phyloP scores from a whole-genome alignment of 169 alveolate genomes.

The Eimeria praecox region DNA sequence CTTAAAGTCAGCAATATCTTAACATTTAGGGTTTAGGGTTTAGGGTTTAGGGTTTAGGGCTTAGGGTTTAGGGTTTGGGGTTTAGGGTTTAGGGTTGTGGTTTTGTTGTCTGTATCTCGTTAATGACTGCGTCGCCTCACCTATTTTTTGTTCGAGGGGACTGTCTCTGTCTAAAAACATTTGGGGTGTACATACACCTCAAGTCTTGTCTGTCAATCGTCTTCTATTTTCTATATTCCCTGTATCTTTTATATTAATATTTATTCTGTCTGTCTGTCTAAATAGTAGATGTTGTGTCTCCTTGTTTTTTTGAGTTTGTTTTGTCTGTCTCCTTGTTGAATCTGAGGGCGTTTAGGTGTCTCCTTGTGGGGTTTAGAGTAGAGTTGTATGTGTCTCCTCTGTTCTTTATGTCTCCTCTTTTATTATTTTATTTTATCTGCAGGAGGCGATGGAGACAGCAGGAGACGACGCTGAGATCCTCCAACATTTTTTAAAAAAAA shows the following conservation, averaged over 20 bases:
- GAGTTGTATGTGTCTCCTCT: no score
- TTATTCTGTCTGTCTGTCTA: not conserved
- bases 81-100: not conserved
- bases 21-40: not conserved
- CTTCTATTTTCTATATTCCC: not conserved
- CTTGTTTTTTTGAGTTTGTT: no score
- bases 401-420: no score
- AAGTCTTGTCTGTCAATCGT: not conserved
- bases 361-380: no score
- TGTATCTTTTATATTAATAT: not conserved
- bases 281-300: no score
- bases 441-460: not conserved
- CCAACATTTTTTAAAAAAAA: not conserved
- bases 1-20: not conserved
- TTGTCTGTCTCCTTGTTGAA: no score
- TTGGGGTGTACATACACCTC: no score
- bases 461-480: not conserved
- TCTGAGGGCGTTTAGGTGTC: no score
- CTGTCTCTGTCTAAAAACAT: no score
- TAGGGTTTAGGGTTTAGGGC: slow-evolving; percentile 27
- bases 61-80: not conserved
- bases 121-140: not conserved
- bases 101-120: not conserved
- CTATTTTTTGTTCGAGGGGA: not conserved
- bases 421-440: not conserved